These are phyloP conservation scores for Penicillium rolfsii DNA, from an alignment of 2,329 filamentous ascomycete genomes.

Conservation along the genomic window DNA sequence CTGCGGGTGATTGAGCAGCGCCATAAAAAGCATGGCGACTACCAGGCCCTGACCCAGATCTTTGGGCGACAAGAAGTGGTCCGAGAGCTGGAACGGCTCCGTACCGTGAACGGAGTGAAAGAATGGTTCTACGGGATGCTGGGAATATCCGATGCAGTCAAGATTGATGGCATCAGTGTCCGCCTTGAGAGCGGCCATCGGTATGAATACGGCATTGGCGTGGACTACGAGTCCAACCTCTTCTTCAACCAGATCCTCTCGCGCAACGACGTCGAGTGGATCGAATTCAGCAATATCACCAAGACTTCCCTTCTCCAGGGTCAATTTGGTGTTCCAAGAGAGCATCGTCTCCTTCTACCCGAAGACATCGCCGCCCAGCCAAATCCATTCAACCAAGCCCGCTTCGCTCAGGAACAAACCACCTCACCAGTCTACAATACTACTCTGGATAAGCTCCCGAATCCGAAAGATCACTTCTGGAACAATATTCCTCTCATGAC, in stretches of 20 bases:
- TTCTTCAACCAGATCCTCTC: conserved; percentile 52
- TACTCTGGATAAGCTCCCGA: conserved; percentile 50
- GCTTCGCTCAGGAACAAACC: conserved; percentile 31
- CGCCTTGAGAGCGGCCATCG: conserved; percentile 41
- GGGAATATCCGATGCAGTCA: conserved; percentile 43
- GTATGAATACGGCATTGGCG: conserved; percentile 56
- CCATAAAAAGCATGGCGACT: conserved; percentile 43
- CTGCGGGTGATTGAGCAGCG: conserved; percentile 42
- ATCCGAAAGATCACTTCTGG: conserved; percentile 48
- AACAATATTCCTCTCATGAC: conserved; percentile 49
- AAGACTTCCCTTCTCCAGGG: conserved; percentile 42
- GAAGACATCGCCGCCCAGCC: conserved; percentile 37
- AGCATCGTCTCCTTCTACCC: conserved; percentile 45
- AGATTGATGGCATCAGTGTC: conserved; percentile 41
- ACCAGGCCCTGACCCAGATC: conserved; percentile 56
- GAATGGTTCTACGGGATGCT: conserved; percentile 45
- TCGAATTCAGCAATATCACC: conserved; percentile 44
- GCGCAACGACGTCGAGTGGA: conserved; percentile 46
- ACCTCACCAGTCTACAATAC: conserved; percentile 39
- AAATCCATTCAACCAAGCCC: conserved; percentile 42
- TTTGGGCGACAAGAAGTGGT: conserved; percentile 58
- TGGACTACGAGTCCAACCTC: conserved; percentile 57
- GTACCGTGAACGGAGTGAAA: conserved; percentile 38
- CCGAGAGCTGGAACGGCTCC: conserved; percentile 48
- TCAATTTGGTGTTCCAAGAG: conserved; percentile 42